phyloP scores from a whole-genome alignment of 2,329 filamentous ascomycete genomes.

The Hymenoscyphus linearis region DNA sequence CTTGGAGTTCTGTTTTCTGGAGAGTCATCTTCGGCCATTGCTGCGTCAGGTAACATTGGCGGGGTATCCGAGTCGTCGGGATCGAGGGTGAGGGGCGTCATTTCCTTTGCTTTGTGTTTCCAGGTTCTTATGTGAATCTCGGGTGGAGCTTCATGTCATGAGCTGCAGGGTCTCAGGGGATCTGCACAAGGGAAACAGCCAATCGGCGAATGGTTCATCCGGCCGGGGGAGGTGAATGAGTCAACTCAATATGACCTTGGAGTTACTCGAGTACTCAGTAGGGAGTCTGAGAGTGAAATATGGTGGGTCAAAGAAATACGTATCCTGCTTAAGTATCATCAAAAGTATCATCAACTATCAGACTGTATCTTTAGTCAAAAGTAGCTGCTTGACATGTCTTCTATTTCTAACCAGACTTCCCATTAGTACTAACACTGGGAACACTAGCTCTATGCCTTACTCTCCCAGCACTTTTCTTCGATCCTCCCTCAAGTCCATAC shows the following conservation, averaged over 20 bases:
- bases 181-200: neutral
- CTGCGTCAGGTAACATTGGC: constrained; percentile 27
- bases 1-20: constrained; percentile 21
- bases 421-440: constrained; percentile 18
- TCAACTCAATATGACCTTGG: neutral
- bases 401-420: constrained; percentile 27
- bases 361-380: neutral
- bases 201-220: neutral
- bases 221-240: neutral
- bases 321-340: no score
- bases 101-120: neutral
- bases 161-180: neutral
- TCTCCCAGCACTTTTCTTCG: constrained; percentile 34
- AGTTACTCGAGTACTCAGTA: no score
- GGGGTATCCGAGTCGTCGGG: constrained; percentile 5
- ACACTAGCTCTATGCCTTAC: constrained; percentile 27
- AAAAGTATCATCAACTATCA: neutral
- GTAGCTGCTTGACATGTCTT: neutral
- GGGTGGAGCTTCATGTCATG: neutral
- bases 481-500: constrained; percentile 68
- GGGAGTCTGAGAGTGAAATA: neutral
- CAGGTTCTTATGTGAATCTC: neutral
- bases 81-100: neutral
- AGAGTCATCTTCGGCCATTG: constrained; percentile 20
- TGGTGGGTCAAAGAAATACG: neutral